A percentile compares a stretch with the other conserved stretches of the same genome.
These are phyloP conservation scores for Botrytis byssoidea DNA, from an alignment of 2,329 filamentous ascomycete species.

Conservation along the genomic window DNA sequence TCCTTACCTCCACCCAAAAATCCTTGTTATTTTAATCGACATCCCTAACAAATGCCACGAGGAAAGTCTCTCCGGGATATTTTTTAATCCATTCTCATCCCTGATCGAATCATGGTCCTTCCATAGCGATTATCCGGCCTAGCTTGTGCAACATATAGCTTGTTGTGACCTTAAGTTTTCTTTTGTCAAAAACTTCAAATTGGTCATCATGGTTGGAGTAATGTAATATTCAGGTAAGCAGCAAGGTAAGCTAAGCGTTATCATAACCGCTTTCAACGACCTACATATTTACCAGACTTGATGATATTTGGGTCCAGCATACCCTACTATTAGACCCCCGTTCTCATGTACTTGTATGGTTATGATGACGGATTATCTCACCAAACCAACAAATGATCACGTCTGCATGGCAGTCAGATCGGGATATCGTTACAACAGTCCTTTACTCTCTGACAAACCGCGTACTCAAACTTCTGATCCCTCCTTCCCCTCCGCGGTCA, in stretches of 20 bases:
- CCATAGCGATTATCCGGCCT: constrained; percentile 2
- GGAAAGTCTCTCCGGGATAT: constrained; percentile 11
- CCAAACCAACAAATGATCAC: constrained; percentile 11
- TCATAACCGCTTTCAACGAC: constrained; percentile 5
- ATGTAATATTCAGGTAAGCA: background rate
- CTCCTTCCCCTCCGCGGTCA: background rate
- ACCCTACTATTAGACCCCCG: background rate
- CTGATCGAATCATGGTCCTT: constrained; percentile 9
- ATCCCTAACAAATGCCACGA: constrained; percentile 21
- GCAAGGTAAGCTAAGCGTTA: background rate
- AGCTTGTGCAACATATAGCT: constrained; percentile 15
- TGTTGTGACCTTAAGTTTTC: background rate
- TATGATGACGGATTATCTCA: background rate
- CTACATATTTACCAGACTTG: constrained; percentile 17
- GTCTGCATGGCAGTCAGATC: background rate
- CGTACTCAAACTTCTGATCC: background rate
- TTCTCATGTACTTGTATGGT: background rate
- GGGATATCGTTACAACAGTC: constrained; percentile 1
- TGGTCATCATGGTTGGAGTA: background rate
- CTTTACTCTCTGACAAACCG: background rate
- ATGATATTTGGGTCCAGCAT: constrained; percentile 5
- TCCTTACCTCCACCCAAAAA: constrained; percentile 11
- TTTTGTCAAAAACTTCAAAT: background rate
- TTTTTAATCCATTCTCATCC: constrained; percentile 16
- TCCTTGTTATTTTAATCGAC: constrained; percentile 10